phyloP scores from a whole-genome alignment of 1,284 basidiomycete species.

The Kwoniella shivajii region DNA sequence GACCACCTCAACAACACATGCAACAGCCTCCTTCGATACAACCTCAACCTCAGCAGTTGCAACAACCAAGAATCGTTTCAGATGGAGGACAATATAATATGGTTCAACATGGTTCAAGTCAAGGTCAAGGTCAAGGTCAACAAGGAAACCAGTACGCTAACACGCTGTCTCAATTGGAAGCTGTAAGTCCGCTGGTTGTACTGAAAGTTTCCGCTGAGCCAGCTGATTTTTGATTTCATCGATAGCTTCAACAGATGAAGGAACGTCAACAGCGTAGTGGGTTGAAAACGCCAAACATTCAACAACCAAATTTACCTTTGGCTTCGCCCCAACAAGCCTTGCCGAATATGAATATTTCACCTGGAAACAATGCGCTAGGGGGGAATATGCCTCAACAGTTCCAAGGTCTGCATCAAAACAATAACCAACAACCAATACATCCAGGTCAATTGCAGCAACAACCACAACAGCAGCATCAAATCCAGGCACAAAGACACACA shows the following conservation, averaged over 20 bases:
- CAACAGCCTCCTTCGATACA: conserved; percentile 3
- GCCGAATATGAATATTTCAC: background rate
- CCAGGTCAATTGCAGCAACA: conserved; percentile 2
- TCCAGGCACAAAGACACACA: conserved; percentile 6
- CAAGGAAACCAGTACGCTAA: conserved; percentile 10
- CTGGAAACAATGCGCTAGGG: background rate
- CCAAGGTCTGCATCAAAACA: conserved; percentile 14
- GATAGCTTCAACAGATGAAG: conserved; percentile 18
- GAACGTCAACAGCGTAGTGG: conserved; percentile 16
- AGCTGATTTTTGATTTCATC: background rate
- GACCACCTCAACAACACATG: conserved; percentile 10
- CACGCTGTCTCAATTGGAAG: conserved; percentile 21
- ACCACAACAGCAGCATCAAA: no score
- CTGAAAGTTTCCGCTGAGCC: background rate
- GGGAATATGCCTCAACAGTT: conserved; percentile 5
- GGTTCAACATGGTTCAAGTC: conserved; percentile 6
- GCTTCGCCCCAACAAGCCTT: conserved; percentile 17
- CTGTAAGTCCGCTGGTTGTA: conserved; percentile 5
- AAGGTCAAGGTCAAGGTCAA: no score
- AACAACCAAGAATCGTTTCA: conserved; percentile 13
- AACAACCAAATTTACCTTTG: conserved; percentile 11
- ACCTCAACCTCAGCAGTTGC: conserved; percentile 4
- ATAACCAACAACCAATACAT: conserved; percentile 4
- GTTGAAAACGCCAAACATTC: conserved; percentile 22
- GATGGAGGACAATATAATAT: conserved; percentile 7